Evolutionary conservation across 768 basidiomycete genomes (phyloP), one percentile per base, ranked within the genome.

Genomic region (Lentinula boryana): DNA sequence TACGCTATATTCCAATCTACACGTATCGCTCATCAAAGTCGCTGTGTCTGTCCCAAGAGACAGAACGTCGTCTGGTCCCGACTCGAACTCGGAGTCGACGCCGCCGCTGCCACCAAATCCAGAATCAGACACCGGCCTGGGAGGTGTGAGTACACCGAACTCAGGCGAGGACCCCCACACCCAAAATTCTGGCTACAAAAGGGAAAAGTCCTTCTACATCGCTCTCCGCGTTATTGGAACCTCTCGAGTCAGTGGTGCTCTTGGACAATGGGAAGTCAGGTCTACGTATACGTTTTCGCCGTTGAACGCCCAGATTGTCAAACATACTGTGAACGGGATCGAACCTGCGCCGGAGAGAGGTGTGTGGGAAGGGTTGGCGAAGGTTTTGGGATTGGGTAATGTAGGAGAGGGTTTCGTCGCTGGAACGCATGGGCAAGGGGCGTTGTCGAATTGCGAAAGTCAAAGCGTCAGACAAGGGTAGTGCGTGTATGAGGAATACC

Each of bases 171-270:
- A n/a, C 36, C 21, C 27, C 2, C 21, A 5, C 36, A 12, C 21
- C 54, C 13, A 41, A 5, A 58, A 58, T n/a, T 27, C 44, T 12
- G 48, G 18, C n/a, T 49, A 58, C 31, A 48, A 33, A 9, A 16
- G 57, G 12, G 57, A 58, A 18, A 58, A 58, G n/a, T 48, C 44
- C 18, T 31, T 58, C 31, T 58, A 48, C 33, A 58, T 58, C 15
- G 44, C 44, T 21, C 48, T 58, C 16, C 57, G 57, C 7, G 57
- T 58, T 1, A 48, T 32, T 10, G 57, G 57, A 6, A 58, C 27
- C 8, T 46, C 57, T 16, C 43, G 57, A 13, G 46, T 58, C 6
- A 58, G 21, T 23, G 57, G 57, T 13, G 23, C 44, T 2, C 16
- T 18, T 6, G 40, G 57, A 8, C 44, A 58, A 27, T 58, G 57